Evolutionary conservation across 441 rosid genomes (phyloP), one percentile per base, ranked within the genome.

Genomic region (Flueggea neowawraea): DNA sequence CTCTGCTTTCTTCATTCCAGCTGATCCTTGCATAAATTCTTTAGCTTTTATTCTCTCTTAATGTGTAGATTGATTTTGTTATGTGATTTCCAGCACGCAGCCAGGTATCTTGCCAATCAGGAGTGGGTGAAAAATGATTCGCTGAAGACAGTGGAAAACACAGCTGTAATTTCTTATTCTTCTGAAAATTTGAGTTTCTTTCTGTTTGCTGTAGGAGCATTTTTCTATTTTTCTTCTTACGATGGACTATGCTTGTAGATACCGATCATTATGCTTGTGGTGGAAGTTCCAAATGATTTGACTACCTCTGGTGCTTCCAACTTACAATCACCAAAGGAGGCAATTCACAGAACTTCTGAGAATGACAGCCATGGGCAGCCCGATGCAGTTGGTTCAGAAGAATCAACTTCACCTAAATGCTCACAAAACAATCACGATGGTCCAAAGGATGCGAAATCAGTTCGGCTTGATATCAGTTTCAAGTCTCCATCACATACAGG

Each of bases 41-140:
- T 43, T 43, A 43, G 3, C 3, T 43, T 43, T 6, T 43, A 43
- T 6, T 43, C 48, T 36, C 16, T 55, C 39, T 36, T 36, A 36
- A 57, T 9, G 9, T 56, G 60, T 31, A 61, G 51, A 69, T 58
- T 75, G 58, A 71, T 57, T 62, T n/a, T 59, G 50, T 55, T 50
- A 50, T 57, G 64, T 80, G 69, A 14, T 70, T 66, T 70, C 68
- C 83, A 95, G 99, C 99, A 89, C 69, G 99, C 99, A 66, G 97
- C 99, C 63, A 83, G 99, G 80, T 95, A 91, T 73, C 99, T 95
- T 62, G 96, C 93, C 62, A 95, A 95, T 70, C 99, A 95, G 84
- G 99, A 95, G 79, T 95, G 99, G 99, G 97, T 95, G 52, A 95
- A 91, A 81, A 84, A 80, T 73, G 99, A 95, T 73, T 95, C 99